Conservation (phyloP, 805 yeast species). For the Clavispora asparagi region DNA sequence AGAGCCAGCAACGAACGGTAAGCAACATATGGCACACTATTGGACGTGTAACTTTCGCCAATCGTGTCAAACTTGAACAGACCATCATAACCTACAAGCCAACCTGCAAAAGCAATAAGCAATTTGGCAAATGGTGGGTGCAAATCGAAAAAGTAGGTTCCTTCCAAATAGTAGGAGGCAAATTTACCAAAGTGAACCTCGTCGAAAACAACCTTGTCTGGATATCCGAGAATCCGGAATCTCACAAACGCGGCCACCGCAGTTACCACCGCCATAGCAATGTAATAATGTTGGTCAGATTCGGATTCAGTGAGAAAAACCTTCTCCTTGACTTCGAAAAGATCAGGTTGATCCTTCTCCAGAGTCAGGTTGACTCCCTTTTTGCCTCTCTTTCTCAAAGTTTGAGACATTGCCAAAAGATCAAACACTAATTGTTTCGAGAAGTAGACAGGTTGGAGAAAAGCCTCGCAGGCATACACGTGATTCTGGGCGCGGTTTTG, state of each 20-base stretch:
- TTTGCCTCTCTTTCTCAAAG: constrained; percentile 26
- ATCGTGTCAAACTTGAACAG: constrained; percentile 83
- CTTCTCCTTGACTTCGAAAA: constrained; percentile 1
- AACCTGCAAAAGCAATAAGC: constrained; percentile 86
- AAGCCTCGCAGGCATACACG: not conserved
- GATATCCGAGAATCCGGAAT: constrained; percentile 57
- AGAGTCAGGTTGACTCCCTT: constrained; percentile 7
- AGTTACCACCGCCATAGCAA: constrained; percentile 37
- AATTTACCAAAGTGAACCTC: constrained; percentile 86
- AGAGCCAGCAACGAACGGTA: constrained; percentile 74
- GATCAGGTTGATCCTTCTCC: not conserved
- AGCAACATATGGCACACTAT: constrained; percentile 83
- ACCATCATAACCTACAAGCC: constrained; percentile 88
- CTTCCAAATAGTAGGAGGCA: constrained; percentile 78
- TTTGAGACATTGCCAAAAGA: constrained; percentile 20
- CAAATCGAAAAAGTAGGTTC: constrained; percentile 91
- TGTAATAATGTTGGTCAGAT: constrained; percentile 25
- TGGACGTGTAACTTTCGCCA: constrained; percentile 73
- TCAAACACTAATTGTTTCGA: not conserved
- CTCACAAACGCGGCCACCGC: constrained; percentile 45
- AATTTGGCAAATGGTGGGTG: constrained; percentile 98
- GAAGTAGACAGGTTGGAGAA: not conserved
- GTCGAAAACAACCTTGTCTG: constrained; percentile 77
- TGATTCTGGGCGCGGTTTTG: not conserved
- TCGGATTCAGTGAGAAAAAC: constrained; percentile 13